Base-by-base conservation (phyloP, 768 basidiomycete species). In the Fomitopsis pulvina region DNA sequence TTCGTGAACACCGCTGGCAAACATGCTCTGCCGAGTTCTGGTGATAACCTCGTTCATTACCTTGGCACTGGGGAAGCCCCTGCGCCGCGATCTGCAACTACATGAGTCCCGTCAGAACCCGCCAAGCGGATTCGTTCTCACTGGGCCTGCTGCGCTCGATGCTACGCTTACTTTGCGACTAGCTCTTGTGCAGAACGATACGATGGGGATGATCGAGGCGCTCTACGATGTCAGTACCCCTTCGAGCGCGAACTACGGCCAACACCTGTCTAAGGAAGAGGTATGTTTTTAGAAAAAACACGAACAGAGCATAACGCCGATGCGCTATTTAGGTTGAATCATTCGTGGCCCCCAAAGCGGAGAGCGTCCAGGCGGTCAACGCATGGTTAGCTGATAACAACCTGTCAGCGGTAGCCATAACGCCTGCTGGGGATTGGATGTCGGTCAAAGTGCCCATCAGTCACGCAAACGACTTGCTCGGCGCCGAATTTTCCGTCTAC, bases 201-300 rank as follows among this genome's bases (percentile, higher is more conserved):
- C 64, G 22, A 50, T 44, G 2, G 71, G 70, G 4, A 63, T 74
- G 18, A 58, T 67, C 51, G 54, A 64, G 40, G 59, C 57, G 14
- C 60, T 72, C 12, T 52, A 63, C 45, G 68, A 64, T 24, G 68
- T 72, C 58, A 70, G 68, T 48, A 64, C 66, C 12, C 71, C 73
- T 5, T 50, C 58, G 20, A 71, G 63, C 57, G 54, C 63, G 10
- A 53, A 61, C n/a, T 73, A 68, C 54, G 67, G 70, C 16, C 62
- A 70, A 54, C 67, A 68, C 49, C 53, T 73, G 30, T 63, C 59
- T 48, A 60, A 63, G 51, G 68, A 65, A 11, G 63, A 71, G 60
- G 71, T 73, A 52, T 16, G 58, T 45, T 1, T 16, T n/a, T n/a
- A n/a, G n/a, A n/a, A n/a, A n/a, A n/a, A n/a, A n/a, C n/a, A n/a